These are phyloP conservation scores for Symbiodinium pilosum DNA, from an alignment of 73 alveolate genomes.

Conservation along the genomic window DNA sequence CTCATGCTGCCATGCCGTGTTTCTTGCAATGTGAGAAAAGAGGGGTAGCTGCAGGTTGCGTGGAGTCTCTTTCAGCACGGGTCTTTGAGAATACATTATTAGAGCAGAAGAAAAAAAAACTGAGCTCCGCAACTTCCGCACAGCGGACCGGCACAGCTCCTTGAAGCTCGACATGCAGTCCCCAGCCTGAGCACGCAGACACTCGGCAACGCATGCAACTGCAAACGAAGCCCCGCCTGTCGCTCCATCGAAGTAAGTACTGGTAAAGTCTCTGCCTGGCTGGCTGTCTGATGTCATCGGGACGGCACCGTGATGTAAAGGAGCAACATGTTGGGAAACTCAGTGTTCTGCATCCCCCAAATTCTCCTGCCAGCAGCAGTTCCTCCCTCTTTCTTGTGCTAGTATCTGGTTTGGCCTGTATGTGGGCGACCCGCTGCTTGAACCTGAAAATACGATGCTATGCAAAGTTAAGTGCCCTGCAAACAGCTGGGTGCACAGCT, in stretches of 20 bases:
- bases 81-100: no score
- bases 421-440: conserved; percentile 15
- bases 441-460: neutral
- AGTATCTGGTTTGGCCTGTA: no score
- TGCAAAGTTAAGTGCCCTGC: neutral
- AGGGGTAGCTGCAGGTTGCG: no score
- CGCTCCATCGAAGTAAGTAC: conserved; percentile 73
- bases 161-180: conserved; percentile 31
- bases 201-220: neutral
- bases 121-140: conserved; percentile 37
- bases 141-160: conserved; percentile 52
- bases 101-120: no score
- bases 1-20: no score
- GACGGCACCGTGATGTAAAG: no score
- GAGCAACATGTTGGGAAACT: neutral
- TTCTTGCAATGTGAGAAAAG: no score
- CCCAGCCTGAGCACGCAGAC: conserved; percentile 15
- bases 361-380: neutral
- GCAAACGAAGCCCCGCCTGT: neutral
- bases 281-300: no score
- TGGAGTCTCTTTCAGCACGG: no score
- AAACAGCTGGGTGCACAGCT: neutral
- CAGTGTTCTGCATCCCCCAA: neutral
- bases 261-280: conserved; percentile 69
- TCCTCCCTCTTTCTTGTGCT: no score